Conservation (phyloP, 1,284 basidiomycete species). For the Rhodotorula sp. region DNA sequence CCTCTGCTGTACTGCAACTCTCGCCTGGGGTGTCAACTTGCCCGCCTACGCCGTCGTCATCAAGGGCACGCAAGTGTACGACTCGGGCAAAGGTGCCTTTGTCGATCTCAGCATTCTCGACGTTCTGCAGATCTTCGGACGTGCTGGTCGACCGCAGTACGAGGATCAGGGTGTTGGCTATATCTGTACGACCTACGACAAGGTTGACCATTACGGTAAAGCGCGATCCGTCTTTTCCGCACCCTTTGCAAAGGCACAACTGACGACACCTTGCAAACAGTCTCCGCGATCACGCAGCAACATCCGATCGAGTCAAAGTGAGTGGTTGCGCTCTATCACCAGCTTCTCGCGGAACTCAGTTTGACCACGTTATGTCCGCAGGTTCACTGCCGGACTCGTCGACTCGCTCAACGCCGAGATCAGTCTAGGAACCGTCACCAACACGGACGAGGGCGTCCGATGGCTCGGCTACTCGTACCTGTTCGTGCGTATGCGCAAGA, state of each 20-base stretch:
- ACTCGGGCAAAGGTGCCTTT: constrained; percentile 82
- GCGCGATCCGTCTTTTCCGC: constrained; percentile 26
- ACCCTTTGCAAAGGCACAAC: neutral
- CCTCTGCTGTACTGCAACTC: constrained; percentile 94
- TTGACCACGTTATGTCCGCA: constrained; percentile 46
- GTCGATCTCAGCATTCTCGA: constrained; percentile 93
- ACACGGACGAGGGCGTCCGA: constrained; percentile 78
- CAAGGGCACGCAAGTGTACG: constrained; percentile 97
- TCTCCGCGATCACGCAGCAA: constrained; percentile 52
- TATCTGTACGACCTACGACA: constrained; percentile 92
- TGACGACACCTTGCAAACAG: constrained; percentile 8
- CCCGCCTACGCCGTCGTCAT: constrained; percentile 96
- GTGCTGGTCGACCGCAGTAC: constrained; percentile 90
- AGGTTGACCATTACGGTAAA: constrained; percentile 82
- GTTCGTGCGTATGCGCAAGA: constrained; percentile 91
- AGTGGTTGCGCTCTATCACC: constrained; percentile 43
- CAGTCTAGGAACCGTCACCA: constrained; percentile 89
- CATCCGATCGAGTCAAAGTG: constrained; percentile 96
- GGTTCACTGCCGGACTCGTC: constrained; percentile 81
- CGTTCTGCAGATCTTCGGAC: constrained; percentile 93
- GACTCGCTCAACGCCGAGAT: constrained; percentile 97
- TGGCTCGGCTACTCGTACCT: constrained; percentile 99
- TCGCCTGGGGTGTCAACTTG: constrained; percentile 99
- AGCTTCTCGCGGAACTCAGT: neutral
- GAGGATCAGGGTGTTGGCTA: constrained; percentile 95